Evolutionary conservation across 257 asterid species (phyloP).

Genomic region (Solanum stenotomum): DNA sequence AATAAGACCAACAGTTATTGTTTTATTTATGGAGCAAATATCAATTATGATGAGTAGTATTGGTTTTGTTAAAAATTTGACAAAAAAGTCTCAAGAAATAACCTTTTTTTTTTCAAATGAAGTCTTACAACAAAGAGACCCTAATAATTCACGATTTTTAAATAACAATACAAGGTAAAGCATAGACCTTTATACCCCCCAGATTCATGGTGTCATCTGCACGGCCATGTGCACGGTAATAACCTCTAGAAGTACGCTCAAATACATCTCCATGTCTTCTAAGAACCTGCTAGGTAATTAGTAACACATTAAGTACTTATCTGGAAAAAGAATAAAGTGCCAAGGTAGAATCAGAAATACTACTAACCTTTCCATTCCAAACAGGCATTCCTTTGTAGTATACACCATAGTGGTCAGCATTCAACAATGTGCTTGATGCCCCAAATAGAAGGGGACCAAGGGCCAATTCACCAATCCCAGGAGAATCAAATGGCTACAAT

Average conservation of each 20-base stretch:
- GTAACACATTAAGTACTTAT: background rate
- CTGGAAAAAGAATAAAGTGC: background rate
- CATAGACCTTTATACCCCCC: constrained; percentile 88
- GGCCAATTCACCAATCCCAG: constrained; percentile 87
- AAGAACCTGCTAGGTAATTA: constrained; percentile 38
- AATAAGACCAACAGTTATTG: background rate
- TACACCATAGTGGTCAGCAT: constrained; percentile 76
- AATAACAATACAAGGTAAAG: background rate
- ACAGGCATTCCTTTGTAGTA: constrained; percentile 89
- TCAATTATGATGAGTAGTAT: background rate
- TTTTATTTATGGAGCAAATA: background rate
- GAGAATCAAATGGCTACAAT: constrained; percentile 47
- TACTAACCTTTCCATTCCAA: constrained; percentile 77
- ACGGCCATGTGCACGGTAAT: constrained; percentile 94
- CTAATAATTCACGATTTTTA: background rate
- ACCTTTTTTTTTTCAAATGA: background rate
- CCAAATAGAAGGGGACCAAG: constrained; percentile 87
- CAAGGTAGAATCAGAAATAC: background rate
- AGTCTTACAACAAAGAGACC: background rate
- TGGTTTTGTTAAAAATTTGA: background rate
- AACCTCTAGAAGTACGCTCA: constrained; percentile 74
- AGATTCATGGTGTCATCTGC: constrained; percentile 99
- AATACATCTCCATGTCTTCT: constrained; percentile 97
- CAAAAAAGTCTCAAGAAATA: background rate
- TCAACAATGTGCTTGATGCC: constrained; percentile 71